Conservation (phyloP, 2,329 filamentous ascomycete species). For the Fusarium sp. region DNA sequence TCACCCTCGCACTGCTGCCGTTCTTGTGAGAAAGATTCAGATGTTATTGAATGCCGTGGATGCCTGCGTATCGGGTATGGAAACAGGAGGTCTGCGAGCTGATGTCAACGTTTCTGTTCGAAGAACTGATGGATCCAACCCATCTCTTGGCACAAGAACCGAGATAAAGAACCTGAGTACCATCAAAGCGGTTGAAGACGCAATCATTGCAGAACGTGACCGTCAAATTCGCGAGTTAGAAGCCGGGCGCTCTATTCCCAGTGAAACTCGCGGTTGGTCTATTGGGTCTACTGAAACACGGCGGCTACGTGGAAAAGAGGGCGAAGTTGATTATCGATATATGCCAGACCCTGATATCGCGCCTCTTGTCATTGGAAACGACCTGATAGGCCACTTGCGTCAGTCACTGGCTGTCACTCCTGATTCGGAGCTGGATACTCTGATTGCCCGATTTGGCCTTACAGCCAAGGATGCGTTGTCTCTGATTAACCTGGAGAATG, state of each 20-base stretch:
- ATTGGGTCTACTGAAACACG: constrained; percentile 85
- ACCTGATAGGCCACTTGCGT: constrained; percentile 73
- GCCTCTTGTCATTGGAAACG: constrained; percentile 78
- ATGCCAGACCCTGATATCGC: constrained; percentile 96
- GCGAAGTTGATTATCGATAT: constrained; percentile 96
- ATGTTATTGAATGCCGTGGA: constrained; percentile 81
- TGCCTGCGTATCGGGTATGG: constrained; percentile 91
- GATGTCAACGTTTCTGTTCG: constrained; percentile 96
- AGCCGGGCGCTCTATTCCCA: constrained; percentile 76
- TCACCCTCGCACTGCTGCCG: constrained; percentile 85
- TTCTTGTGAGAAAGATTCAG: constrained; percentile 90
- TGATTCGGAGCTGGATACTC: constrained; percentile 72
- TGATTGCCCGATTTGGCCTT: constrained; percentile 73
- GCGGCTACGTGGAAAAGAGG: constrained; percentile 89
- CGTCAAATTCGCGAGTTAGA: constrained; percentile 86
- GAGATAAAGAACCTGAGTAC: constrained; percentile 98
- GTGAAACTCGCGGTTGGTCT: constrained; percentile 94
- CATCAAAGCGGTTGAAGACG: constrained; percentile 94
- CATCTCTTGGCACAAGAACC: constrained; percentile 80
- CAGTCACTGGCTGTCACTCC: constrained; percentile 75
- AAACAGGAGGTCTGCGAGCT: constrained; percentile 87
- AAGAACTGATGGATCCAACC: constrained; percentile 57
- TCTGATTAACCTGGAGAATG: constrained; percentile 79
- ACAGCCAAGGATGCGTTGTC: constrained; percentile 85
- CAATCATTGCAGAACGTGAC: constrained; percentile 89